phyloP scores from a whole-genome alignment of 192 early-diverging fungal genomes.

The Coemansia sp. region DNA sequence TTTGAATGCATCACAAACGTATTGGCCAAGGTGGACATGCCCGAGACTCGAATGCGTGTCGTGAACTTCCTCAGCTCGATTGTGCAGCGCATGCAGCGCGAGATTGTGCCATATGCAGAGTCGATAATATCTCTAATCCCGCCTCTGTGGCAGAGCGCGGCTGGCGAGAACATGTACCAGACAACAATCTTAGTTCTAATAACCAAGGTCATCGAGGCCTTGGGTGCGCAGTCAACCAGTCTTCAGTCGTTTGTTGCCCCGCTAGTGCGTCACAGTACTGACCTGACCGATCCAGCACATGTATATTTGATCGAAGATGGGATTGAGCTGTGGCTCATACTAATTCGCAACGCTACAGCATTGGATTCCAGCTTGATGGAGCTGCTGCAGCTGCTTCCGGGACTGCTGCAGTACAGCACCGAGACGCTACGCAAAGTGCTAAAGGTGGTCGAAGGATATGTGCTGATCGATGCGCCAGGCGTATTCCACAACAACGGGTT shows the following conservation, averaged over 20 bases:
- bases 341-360: conserved; percentile 66
- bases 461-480: conserved; percentile 57
- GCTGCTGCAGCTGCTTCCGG: conserved; percentile 63
- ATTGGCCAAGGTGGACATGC: conserved; percentile 66
- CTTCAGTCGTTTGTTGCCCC: conserved; percentile 76
- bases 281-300: conserved; percentile 62
- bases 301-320: conserved; percentile 88
- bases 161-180: conserved; percentile 77
- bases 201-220: conserved; percentile 72
- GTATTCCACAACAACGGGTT: conserved; percentile 18
- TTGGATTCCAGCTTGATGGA: conserved; percentile 57
- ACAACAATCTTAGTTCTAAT: conserved; percentile 75
- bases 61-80: conserved; percentile 72
- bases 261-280: conserved; percentile 72
- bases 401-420: conserved; percentile 70
- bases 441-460: conserved; percentile 83
- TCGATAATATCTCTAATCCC: conserved; percentile 74
- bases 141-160: conserved; percentile 75
- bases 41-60: conserved; percentile 74
- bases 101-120: conserved; percentile 73
- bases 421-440: conserved; percentile 76
- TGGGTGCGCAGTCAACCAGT: conserved; percentile 67
- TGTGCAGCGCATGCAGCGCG: conserved; percentile 74
- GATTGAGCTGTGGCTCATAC: conserved; percentile 84
- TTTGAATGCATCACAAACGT: conserved; percentile 61